Base-by-base conservation (phyloP, 495 filamentous ascomycete genomes). In the Polyplosphaeria fusca region DNA sequence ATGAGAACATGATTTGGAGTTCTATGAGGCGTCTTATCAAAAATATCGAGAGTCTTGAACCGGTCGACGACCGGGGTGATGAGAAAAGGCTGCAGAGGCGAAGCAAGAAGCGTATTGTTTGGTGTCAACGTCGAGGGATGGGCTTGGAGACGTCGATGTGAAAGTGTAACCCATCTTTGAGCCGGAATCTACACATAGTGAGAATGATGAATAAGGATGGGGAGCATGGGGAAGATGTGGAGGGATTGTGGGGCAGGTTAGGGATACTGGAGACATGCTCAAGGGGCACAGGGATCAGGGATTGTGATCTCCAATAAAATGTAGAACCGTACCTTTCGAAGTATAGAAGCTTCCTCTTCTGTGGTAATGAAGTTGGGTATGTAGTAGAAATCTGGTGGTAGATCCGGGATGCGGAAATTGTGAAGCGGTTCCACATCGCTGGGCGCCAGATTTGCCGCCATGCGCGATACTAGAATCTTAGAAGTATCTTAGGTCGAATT, bases 1-100 rank as follows among this genome's bases (percentile, higher is more conserved):
- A 97, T 80, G 16, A 98, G 77, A 42, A 93, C 87, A 74, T 98
- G 93, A 58, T 98, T 98, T 26, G 92, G 90, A 2, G 70, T 75
- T 9, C 71, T 55, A 62, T 96, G 91, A 23, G 91, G 88, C 22
- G 89, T 81, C 18, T 77, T 65, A 2, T 70, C 66, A 70, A 96
- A 96, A 20, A 95, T 76, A 43, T 71, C 70, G 0, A 83, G 68
- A 3, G 50, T 60, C 16, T 77, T 75, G 64, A 98, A 76, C 28
- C 88, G 83, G 1, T 82, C 72, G 45, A 92, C 72, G 35, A 94
- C 75, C 5, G 89, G 91, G 0, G 80, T 71, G 23, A 52, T 69
- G 1, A 98, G 80, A 88, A 90, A 97, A 18, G 73, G 35, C 3
- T 93, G 91, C 4, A 97, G 76, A 2, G 88, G 80, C 4, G 84